Conservation (phyloP, 2,329 filamentous ascomycete species). For the Aureobasidium sp. region DNA sequence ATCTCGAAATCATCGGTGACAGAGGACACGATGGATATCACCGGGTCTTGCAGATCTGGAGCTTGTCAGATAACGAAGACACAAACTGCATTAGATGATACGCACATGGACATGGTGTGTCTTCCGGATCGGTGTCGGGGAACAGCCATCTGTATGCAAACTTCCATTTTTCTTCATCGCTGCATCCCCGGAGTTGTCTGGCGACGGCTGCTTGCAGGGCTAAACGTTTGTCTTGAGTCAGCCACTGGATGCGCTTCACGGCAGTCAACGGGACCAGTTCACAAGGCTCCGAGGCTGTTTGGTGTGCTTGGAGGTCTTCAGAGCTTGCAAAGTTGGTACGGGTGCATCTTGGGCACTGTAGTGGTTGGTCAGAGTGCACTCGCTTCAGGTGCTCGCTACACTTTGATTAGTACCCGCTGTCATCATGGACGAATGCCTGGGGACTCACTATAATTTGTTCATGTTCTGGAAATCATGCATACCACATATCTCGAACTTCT, state of each 20-base stretch:
- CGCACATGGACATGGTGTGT: background rate
- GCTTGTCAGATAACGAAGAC: background rate
- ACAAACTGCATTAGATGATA: rapidly evolving
- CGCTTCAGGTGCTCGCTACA: background rate
- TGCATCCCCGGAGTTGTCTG: background rate
- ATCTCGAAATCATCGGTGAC: background rate
- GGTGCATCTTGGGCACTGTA: background rate
- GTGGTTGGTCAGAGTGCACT: background rate
- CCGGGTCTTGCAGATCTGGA: background rate
- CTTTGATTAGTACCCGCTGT: background rate
- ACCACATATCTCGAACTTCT: background rate
- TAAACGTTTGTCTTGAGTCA: background rate
- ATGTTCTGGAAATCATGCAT: background rate
- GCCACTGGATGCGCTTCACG: background rate
- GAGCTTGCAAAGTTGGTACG: background rate
- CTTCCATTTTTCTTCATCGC: background rate
- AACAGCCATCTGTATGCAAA: background rate
- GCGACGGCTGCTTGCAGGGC: background rate
- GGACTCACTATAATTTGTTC: background rate
- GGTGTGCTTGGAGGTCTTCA: background rate
- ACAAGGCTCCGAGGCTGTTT: background rate
- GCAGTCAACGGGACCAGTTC: rapidly evolving
- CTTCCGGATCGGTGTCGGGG: background rate
- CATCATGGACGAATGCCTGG: background rate
- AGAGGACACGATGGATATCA: background rate